Conservation (phyloP, 2,329 filamentous ascomycete species). For the Claviceps paspali region DNA sequence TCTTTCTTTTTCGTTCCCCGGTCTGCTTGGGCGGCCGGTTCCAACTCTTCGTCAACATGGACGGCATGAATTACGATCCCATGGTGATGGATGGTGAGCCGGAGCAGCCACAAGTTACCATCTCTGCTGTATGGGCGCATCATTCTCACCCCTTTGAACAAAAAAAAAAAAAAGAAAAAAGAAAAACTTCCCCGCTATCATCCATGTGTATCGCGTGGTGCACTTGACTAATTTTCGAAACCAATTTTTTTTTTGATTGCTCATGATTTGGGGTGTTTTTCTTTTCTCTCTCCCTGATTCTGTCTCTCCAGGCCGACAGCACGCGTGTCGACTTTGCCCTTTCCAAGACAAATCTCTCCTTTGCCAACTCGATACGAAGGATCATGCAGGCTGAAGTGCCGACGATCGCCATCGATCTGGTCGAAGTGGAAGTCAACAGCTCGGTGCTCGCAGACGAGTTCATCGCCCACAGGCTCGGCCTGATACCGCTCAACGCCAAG, state of each 20-base stretch:
- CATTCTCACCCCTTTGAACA: not conserved
- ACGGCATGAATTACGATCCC: conserved; percentile 43
- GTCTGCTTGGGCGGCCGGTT: no score
- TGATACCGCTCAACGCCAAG: conserved; percentile 75
- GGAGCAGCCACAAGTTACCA: conserved; percentile 41
- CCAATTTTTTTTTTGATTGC: no score
- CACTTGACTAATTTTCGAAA: not conserved
- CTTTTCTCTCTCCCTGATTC: not conserved
- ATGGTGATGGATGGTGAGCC: conserved; percentile 45
- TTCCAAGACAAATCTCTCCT: conserved; percentile 72
- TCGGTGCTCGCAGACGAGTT: conserved; percentile 97
- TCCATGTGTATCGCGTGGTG: no score
- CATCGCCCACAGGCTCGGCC: conserved; percentile 77
- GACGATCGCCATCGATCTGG: conserved; percentile 85
- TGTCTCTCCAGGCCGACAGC: conserved; percentile 48
- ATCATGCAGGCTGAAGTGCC: conserved; percentile 88
- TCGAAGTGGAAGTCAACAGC: conserved; percentile 84
- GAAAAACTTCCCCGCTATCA: no score
- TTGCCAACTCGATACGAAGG: conserved; percentile 85
- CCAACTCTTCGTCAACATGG: no score
- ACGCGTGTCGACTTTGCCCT: conserved; percentile 85
- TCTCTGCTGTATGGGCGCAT: conserved; percentile 36
- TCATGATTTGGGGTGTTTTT: no score
- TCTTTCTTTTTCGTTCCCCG: no score
- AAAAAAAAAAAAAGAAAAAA: not conserved